A percentile compares a stretch with the other conserved stretches of the same genome.
phyloP scores from a whole-genome alignment of 768 basidiomycete species.

The Roridomyces roridus region DNA sequence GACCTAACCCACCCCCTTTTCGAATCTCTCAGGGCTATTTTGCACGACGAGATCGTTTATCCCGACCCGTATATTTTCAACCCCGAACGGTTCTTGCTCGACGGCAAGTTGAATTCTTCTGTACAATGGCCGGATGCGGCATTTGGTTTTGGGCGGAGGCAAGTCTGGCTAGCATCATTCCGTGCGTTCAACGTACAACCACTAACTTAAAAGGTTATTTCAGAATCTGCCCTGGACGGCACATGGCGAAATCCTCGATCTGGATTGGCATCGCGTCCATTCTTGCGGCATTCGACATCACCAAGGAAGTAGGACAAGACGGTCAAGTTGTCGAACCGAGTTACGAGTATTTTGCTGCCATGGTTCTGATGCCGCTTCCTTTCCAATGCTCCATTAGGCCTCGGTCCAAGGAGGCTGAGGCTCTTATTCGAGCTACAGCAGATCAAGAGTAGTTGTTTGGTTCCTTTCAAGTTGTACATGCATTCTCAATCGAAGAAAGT shows the following conservation, averaged over 20 bases:
- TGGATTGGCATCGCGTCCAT: constrained; percentile 37
- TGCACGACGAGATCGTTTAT: constrained; percentile 29
- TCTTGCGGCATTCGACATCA: constrained; percentile 37
- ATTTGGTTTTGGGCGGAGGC: constrained; percentile 6
- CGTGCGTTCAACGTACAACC: no score
- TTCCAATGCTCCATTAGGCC: no score
- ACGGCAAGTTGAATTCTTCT: background rate
- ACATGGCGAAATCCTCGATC: constrained; percentile 34
- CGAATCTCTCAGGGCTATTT: background rate
- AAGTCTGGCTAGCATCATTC: background rate
- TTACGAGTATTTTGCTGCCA: constrained; percentile 28
- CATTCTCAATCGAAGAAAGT: background rate
- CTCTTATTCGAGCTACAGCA: no score
- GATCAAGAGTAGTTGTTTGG: no score
- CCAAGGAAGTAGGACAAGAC: constrained; percentile 29
- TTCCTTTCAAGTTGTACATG: no score
- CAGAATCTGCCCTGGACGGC: constrained; percentile 38
- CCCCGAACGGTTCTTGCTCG: constrained; percentile 43
- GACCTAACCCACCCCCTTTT: no score
- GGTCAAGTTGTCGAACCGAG: constrained; percentile 35
- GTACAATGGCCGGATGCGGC: background rate
- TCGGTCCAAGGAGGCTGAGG: no score
- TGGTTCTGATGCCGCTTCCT: no score
- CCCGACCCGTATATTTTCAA: constrained; percentile 40
- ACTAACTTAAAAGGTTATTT: background rate